These are phyloP conservation scores for Chenopodium album DNA, from an alignment of 148 eudicot genomes.

Conservation along the genomic window DNA sequence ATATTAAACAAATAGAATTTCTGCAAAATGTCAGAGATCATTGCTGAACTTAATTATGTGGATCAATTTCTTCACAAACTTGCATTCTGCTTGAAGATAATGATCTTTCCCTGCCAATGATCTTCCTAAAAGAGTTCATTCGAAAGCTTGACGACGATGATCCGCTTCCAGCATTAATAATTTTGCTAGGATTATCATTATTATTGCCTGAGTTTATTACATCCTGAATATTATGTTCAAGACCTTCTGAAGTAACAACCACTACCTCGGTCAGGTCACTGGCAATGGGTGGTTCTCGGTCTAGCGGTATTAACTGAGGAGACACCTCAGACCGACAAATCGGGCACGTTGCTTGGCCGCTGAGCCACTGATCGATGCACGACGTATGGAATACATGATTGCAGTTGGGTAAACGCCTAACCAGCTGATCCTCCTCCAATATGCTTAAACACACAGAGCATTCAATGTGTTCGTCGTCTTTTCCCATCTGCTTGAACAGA, in stretches of 20 bases:
- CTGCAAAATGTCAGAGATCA: background rate
- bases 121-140: conserved; percentile 56
- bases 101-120: conserved; percentile 51
- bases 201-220: background rate
- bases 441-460: conserved; percentile 51
- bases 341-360: conserved; percentile 50
- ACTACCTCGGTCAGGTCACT: conserved; percentile 24
- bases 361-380: conserved; percentile 60
- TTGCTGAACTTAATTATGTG: conserved; percentile 38
- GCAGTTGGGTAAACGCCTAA: conserved; percentile 50
- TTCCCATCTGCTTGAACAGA: conserved; percentile 26
- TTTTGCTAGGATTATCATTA: background rate
- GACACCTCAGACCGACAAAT: conserved; percentile 56
- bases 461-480: conserved; percentile 7
- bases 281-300: conserved; percentile 40
- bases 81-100: conserved; percentile 36
- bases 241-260: conserved; percentile 6
- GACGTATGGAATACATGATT: conserved; percentile 56
- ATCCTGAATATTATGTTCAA: background rate
- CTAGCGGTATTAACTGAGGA: conserved; percentile 28
- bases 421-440: conserved; percentile 41
- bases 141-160: conserved; percentile 41
- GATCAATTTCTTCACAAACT: conserved; percentile 33
- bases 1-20: background rate
- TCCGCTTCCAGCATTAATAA: background rate